Evolutionary conservation across 306 rosid genomes (phyloP), one percentile per base, ranked within the genome.

Genomic region (Cucumis melo): DNA sequence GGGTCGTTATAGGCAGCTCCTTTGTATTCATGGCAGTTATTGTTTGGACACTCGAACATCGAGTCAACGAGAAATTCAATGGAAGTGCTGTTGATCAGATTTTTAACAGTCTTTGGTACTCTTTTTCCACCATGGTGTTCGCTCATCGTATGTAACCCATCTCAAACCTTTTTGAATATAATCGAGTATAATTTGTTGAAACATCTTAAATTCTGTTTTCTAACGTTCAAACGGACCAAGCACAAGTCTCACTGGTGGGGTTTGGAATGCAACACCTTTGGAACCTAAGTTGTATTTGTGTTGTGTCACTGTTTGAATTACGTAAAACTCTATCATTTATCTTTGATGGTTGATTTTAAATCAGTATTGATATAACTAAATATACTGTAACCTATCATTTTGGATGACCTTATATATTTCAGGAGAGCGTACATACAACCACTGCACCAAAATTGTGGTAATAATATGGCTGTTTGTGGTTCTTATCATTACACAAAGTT

Each of bases 121-220:
- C 93, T 3, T 88, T 92, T 81, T 92, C 97, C 7, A 87, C 80
- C 76, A 79, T 92, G 87, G 89, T 88, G 41, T 92, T 79, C 68
- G 78, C 91, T 6, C 86, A 89, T 1, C 14, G 66, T 61, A 24
- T 13, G 96, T 89, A 84, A 84, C 85, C 71, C 15, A 46, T 7
- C 29, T 56, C 63, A 5, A 5, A 12, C 63, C 10, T 3, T 50
- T 46, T 10, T 27, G 1, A 27, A 27, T 27, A 27, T 0, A 2
- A 48, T 48, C 16, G 13, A 42, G 11, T 42, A 42, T 32, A 32
- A 32, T 42, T 42, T 42, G 0, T 42, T 42, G 48, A 7, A 42
- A 9, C 10, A 42, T 42, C 48, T 42, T 42, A 13, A 8, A 42
- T 9, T n/a, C n/a, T n/a, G n/a, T n/a, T n/a, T n/a, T n/a, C n/a